Evolutionary conservation across 2,329 filamentous ascomycete species (phyloP), one percentile per base, ranked within the genome.

Genomic region (Pseudohalonectria lignicola): DNA sequence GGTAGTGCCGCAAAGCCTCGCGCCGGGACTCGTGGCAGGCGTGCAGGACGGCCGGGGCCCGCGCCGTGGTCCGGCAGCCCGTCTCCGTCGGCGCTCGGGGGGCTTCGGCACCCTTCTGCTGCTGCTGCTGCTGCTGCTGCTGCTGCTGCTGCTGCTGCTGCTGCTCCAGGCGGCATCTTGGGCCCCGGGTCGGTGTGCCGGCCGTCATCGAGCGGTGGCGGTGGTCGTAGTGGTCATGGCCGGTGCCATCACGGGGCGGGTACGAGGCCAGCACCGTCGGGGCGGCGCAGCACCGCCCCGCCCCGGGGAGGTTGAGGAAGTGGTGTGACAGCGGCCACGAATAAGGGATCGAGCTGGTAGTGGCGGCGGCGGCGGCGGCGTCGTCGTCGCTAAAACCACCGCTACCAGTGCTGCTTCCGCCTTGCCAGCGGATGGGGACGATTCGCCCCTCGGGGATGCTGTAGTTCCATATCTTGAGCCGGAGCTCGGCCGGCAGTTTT

Each of bases 381-480:
- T n/a, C n/a, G n/a, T n/a, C n/a, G n/a, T n/a, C n/a, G 23, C 23
- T 8, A 12, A 12, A 26, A 12, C 23, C 23, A 12, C 23, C 12
- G 23, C 12, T 26, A 26, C 23, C 23, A 26, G 8, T 26, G 23
- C 23, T 26, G 7, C 23, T 26, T 7, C 23, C 23, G 8, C 31
- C 31, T 10, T 12, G 8, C 31, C 62, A 67, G 31, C 53, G 55
- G 21, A 69, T 51, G 2, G 63, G 56, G 19, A 71, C 60, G 35
- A 71, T 52, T 23, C 67, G 64, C 10, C 60, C 50, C 12, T 50
- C 47, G 1, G 64, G 62, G 15, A 67, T 50, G 45, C 59, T 68
- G 45, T 62, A 55, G 30, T 54, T 53, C 67, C 67, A 71, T 35
- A 71, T 66, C 39, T 58, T 62, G 18, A 69, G 51, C 10, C 67